phyloP scores from a whole-genome alignment of 2,329 filamentous ascomycete genomes.

The Penicillium sp. region DNA sequence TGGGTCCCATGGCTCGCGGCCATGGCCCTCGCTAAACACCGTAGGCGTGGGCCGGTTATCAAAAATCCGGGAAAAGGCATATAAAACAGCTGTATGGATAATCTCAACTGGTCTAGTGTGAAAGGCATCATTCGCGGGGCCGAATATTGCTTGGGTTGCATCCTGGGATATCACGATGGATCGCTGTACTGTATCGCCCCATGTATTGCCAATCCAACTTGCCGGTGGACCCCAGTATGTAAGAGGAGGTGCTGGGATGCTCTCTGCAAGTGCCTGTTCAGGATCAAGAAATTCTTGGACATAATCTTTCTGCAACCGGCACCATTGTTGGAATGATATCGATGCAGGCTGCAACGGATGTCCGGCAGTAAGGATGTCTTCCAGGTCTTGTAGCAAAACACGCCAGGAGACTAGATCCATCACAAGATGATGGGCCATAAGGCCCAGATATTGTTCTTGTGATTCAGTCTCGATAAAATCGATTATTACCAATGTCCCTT shows the following conservation, averaged over 20 bases:
- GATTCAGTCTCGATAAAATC: background rate
- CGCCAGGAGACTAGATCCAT: constrained; percentile 18
- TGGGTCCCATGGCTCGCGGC: constrained; percentile 39
- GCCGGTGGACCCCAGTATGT: background rate
- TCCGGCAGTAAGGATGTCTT: constrained; percentile 9
- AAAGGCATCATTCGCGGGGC: constrained; percentile 10
- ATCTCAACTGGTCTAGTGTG: constrained; percentile 10
- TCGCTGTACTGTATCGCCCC: background rate
- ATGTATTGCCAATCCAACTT: background rate
- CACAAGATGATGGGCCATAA: constrained; percentile 21
- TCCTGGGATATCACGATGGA: background rate
- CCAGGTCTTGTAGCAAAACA: constrained; percentile 9
- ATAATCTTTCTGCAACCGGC: constrained; percentile 5
- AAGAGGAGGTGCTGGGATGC: too few relatives aligned
- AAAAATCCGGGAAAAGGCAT: constrained; percentile 57
- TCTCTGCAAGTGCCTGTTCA: too few relatives aligned
- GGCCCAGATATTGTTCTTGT: constrained; percentile 4
- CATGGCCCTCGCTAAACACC: constrained; percentile 44
- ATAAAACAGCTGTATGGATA: constrained; percentile 49
- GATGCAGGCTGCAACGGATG: background rate
- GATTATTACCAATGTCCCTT: background rate
- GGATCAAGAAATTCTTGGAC: background rate
- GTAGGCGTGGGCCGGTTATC: constrained; percentile 50
- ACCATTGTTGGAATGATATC: constrained; percentile 18
- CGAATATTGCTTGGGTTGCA: constrained; percentile 1